Base-by-base conservation (phyloP, 768 basidiomycete species). In the Phallus indusiatus region DNA sequence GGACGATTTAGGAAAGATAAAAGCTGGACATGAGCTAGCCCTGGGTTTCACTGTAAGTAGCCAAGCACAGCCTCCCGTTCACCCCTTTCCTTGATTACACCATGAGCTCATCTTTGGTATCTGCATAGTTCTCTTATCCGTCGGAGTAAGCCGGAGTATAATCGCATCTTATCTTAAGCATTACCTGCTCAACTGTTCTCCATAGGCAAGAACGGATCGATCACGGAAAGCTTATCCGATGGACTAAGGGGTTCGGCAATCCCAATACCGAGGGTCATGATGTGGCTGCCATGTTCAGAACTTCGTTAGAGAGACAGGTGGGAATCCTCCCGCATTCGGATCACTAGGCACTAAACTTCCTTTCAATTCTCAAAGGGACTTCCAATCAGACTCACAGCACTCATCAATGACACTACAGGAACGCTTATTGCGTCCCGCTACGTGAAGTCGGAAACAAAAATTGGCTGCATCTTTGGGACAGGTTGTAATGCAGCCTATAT, bases 241-340 rank as follows among this genome's bases (percentile, higher is more conserved):
- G 96, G 96, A 99, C 96, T n/a, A 99, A 99, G 72, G 96, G 96
- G 63, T 98, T 98, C 66, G 93, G 93, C 34, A 89, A 89, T 0
- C 70, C 81, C 5, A 92, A 94, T 68, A 93, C 91, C 17, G 96
- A 98, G 72, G 94, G 94, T 17, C 76, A 81, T 56, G 91, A 99
- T 66, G 93, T 95, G 12, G 94, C 91, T 4, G 88, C 78, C 42
- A 94, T 99, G 91, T 95, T 99, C 76, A 82, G 83, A 53, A 72
- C 83, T 58, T 86, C 90, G 14, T 81, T 99, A 50, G 76, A 76
- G 59, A 90, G 87, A 77, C 76, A 81, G 67, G 91, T 93, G 56
- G 11, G 87, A 12, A 14, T 3, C 12, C n/a, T 10, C 2, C 5
- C 12, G n/a, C 9, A 12, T 42, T 11, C 42, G 12, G 42, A 42